A percentile compares a stretch with the other conserved stretches of the same genome.
Conservation (phyloP, 2,329 filamentous ascomycete genomes). For the Zalaria obscura region DNA sequence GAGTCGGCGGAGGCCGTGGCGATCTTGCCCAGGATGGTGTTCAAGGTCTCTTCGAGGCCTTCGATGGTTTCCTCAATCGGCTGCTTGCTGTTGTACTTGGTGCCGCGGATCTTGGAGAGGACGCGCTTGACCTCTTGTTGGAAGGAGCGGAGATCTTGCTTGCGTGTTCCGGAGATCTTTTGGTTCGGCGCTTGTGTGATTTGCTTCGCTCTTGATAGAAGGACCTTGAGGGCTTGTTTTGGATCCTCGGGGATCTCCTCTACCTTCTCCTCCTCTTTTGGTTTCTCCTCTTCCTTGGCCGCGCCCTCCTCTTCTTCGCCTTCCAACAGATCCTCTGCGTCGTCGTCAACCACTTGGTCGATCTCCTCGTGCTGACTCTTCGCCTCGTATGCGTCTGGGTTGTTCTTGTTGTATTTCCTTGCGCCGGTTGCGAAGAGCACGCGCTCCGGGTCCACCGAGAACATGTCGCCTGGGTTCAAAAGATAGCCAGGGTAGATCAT, state of each 20-base stretch:
- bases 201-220: conserved; percentile 45
- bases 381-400: conserved; percentile 6
- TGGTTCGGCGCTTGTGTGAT: conserved; percentile 41
- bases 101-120: conserved; percentile 37
- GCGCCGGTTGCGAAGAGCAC: conserved; percentile 80
- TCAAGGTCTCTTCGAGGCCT: conserved; percentile 19
- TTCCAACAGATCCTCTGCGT: conserved; percentile 2
- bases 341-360: conserved; percentile 3
- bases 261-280: conserved; percentile 13
- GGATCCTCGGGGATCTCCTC: conserved; percentile 25
- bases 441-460: conserved; percentile 80
- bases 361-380: conserved; percentile 7
- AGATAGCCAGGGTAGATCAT: conserved; percentile 88
- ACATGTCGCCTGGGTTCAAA: conserved; percentile 95
- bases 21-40: conserved; percentile 28
- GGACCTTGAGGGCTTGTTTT: conserved; percentile 34
- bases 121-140: conserved; percentile 49
- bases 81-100: conserved; percentile 5
- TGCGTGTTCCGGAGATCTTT: conserved; percentile 51
- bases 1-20: conserved; percentile 20
- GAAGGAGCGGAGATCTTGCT: conserved; percentile 63
- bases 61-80: conserved; percentile 12
- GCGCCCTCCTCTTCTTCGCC: conserved; percentile 13
- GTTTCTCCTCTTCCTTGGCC: conserved; percentile 10
- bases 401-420: conserved; percentile 24